Base-by-base conservation (phyloP, 1,284 basidiomycete species). In the Rhodotorula sp. region DNA sequence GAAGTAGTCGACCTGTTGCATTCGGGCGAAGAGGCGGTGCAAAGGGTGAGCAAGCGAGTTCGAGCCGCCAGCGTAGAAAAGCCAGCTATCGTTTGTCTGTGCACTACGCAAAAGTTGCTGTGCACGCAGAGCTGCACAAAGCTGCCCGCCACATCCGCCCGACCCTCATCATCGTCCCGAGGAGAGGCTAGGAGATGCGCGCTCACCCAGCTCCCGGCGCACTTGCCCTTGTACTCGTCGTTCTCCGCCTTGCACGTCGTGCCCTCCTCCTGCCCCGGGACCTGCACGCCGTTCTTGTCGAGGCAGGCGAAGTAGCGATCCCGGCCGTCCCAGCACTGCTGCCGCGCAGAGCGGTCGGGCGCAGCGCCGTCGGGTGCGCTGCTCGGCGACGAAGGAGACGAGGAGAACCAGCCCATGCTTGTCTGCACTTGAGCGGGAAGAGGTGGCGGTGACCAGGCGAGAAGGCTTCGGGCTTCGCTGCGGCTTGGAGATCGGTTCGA, bases 121-220 rank as follows among this genome's bases (percentile, higher is more conserved):
- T 50, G 23, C 8, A 17, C 17, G 21, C 1, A 34, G 16, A 2
- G 25, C 13, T 7, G 25, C 10, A 5, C 17, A 10, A 16, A 19
- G 27, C 34, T 10, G 17, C 21, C 41, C 42, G 14, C 42, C 42
- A n/a, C 41, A 17, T 58, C 56, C 34, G 27, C 21, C 45, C 45
- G 12, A 23, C 16, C 25, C 17, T 25, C 45, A 54, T 3, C 13
- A n/a, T 19, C 23, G 62, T 44, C 41, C 48, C 42, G 23, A 50
- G 4, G 68, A 45, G 46, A 59, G 41, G 34, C 34, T 2, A 54
- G 23, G 34, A 27, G 41, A 50, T 23, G 19, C 7, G 34, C 16
- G 42, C 89, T 70, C 79, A 91, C 91, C 91, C 91, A 92, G 81
- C 91, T 92, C 80, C 87, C 88, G 0, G 90, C 90, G 79, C 91